Conservation (phyloP, 2,329 filamentous ascomycete genomes). For the Verticillium tricorpus region DNA sequence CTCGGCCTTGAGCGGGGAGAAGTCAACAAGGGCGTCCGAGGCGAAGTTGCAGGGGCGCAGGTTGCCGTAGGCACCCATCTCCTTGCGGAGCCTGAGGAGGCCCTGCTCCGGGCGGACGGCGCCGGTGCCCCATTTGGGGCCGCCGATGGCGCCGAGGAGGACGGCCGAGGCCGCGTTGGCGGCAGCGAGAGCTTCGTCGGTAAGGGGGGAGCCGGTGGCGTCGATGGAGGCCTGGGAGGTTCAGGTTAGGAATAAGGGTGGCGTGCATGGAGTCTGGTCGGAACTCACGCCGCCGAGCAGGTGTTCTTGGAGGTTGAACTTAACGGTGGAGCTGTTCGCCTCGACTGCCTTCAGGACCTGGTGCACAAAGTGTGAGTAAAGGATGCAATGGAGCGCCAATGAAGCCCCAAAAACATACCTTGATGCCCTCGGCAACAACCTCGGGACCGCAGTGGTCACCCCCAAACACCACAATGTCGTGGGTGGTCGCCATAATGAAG, state of each 20-base stretch:
- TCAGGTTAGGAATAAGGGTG: background rate
- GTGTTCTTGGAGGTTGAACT: constrained; percentile 88
- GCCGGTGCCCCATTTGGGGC: constrained; percentile 93
- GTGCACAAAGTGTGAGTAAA: background rate
- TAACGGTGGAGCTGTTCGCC: constrained; percentile 61
- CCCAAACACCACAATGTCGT: constrained; percentile 76
- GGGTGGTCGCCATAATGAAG: constrained; percentile 54
- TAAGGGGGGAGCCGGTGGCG: constrained; percentile 70
- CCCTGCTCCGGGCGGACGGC: constrained; percentile 88
- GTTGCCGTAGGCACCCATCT: constrained; percentile 92
- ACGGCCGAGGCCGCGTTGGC: constrained; percentile 86
- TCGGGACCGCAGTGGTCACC: constrained; percentile 86
- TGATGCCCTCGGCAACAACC: constrained; percentile 80
- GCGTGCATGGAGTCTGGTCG: background rate
- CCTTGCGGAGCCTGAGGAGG: constrained; percentile 84
- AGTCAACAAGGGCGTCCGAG: constrained; percentile 76
- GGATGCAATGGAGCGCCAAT: background rate
- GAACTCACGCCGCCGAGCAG: constrained; percentile 81
- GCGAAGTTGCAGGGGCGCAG: constrained; percentile 95
- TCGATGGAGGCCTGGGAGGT: constrained; percentile 76
- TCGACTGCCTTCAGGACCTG: constrained; percentile 79
- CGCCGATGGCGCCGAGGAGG: constrained; percentile 88
- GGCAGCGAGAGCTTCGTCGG: constrained; percentile 74
- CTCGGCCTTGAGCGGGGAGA: constrained; percentile 80
- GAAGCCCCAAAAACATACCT: constrained; percentile 47